Evolutionary conservation across 2,329 filamentous ascomycete genomes (phyloP).

Genomic region (Nannizziopsis arthrosporioides): DNA sequence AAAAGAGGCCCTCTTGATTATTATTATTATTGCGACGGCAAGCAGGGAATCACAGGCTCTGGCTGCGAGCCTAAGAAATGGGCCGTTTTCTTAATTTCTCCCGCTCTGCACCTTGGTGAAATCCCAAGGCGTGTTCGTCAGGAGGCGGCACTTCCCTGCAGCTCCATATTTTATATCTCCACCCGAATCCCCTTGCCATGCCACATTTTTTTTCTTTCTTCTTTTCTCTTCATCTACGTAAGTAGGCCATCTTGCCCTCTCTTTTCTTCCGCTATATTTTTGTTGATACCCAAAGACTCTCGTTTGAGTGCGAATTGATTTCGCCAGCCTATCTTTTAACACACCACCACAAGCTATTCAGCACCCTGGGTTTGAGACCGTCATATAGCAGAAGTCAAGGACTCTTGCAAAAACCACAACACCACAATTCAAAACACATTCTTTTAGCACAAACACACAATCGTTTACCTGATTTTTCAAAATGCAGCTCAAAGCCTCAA

Average conservation of each 20-base stretch:
- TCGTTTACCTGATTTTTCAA: constrained; percentile 11
- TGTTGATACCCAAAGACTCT: constrained; percentile 10
- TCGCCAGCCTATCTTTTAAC: constrained; percentile 20
- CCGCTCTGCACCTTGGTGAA: background rate
- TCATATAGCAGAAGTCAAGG: constrained; percentile 1
- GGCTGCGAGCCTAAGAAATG: background rate
- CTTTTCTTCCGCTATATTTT: constrained; percentile 13
- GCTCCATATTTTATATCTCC: constrained; percentile 3
- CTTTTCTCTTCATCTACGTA: constrained; percentile 12
- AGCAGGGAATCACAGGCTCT: background rate
- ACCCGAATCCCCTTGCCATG: constrained; percentile 7
- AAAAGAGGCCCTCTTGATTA: background rate
- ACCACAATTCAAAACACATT: background rate
- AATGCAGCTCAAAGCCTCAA: constrained; percentile 31
- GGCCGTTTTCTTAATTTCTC: constrained; percentile 2
- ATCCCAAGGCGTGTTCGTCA: background rate
- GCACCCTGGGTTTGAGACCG: constrained; percentile 9
- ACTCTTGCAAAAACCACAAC: background rate
- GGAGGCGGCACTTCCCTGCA: constrained; percentile 2
- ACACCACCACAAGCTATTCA: constrained; percentile 7
- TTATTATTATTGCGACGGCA: background rate
- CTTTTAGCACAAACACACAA: background rate
- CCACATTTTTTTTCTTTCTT: constrained; percentile 14
- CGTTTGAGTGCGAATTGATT: constrained; percentile 27
- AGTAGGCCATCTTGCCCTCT: background rate